Conservation (phyloP, 352 stramenopile species). For the Stephanocyclus meneghinianus region DNA sequence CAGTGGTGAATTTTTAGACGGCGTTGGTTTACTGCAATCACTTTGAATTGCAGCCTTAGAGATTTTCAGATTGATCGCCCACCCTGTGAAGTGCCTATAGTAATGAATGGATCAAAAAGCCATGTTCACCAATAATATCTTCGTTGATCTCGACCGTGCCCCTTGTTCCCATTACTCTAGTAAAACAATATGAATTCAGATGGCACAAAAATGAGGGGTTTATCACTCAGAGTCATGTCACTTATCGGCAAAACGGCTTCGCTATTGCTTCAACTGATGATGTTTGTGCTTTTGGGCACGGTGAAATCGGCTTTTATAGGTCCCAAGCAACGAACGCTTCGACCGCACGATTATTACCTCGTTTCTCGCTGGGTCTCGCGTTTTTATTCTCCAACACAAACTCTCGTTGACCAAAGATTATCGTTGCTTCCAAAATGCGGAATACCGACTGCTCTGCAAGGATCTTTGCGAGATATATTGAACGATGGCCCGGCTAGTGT, state of each 20-base stretch:
- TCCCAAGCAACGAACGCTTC: neutral
- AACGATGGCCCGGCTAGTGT: neutral
- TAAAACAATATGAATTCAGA: neutral
- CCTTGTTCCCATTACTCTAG: no score
- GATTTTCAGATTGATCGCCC: no score
- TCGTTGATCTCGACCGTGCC: no score
- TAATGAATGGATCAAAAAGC: no score
- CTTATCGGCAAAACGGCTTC: neutral
- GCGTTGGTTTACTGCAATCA: no score
- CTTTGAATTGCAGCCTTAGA: no score
- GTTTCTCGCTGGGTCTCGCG: neutral
- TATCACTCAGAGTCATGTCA: neutral
- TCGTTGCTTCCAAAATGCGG: neutral
- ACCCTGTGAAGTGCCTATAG: no score
- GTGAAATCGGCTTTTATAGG: constrained; percentile 7
- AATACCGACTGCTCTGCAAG: neutral
- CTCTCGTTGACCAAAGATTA: neutral
- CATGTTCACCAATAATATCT: no score
- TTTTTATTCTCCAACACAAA: neutral
- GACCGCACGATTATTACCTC: neutral
- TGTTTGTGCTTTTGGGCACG: neutral
- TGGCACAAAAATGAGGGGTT: neutral
- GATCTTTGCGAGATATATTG: constrained; percentile 18
- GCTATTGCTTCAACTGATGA: constrained; percentile 2
- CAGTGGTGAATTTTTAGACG: no score